phyloP scores from a whole-genome alignment of 2,329 filamentous ascomycete genomes.

The Exophiala sideris region DNA sequence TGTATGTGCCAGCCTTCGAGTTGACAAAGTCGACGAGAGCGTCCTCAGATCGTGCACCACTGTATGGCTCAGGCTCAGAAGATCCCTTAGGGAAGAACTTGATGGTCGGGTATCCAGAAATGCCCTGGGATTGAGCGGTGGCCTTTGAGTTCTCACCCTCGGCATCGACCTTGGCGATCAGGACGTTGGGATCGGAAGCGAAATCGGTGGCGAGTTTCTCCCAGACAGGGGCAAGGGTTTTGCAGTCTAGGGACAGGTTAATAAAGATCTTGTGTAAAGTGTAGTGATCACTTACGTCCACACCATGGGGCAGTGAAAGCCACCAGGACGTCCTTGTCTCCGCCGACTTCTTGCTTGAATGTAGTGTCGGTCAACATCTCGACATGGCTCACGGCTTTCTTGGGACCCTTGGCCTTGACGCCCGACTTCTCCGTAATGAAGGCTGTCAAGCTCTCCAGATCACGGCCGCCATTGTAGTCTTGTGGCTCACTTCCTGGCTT shows the following conservation, averaged over 20 bases:
- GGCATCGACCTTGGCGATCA: conserved; percentile 94
- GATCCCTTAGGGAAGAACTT: conserved; percentile 93
- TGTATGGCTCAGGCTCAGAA: conserved; percentile 68
- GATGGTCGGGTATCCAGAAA: conserved; percentile 91
- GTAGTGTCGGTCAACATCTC: conserved; percentile 74
- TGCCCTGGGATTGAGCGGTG: conserved; percentile 69
- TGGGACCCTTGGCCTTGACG: conserved; percentile 71
- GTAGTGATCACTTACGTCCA: conserved; percentile 68
- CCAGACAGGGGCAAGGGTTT: conserved; percentile 85
- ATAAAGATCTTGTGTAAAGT: too few relatives aligned
- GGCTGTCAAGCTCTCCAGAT: conserved; percentile 75
- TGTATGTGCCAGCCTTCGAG: conserved; percentile 82
- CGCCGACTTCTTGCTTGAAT: conserved; percentile 74
- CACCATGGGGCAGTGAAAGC: conserved; percentile 99
- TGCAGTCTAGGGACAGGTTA: conserved; percentile 72
- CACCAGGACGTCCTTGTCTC: conserved; percentile 85
- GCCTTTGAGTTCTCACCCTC: conserved; percentile 82
- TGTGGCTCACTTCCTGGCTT: conserved; percentile 73
- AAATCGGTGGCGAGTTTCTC: conserved; percentile 83
- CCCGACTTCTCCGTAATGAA: conserved; percentile 89
- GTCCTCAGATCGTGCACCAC: conserved; percentile 70
- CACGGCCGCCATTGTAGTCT: conserved; percentile 83
- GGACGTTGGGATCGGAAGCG: conserved; percentile 68
- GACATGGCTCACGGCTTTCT: conserved; percentile 69
- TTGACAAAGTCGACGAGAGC: conserved; percentile 81